phyloP scores from a whole-genome alignment of 305 asterid genomes.

The Lippia alba region DNA sequence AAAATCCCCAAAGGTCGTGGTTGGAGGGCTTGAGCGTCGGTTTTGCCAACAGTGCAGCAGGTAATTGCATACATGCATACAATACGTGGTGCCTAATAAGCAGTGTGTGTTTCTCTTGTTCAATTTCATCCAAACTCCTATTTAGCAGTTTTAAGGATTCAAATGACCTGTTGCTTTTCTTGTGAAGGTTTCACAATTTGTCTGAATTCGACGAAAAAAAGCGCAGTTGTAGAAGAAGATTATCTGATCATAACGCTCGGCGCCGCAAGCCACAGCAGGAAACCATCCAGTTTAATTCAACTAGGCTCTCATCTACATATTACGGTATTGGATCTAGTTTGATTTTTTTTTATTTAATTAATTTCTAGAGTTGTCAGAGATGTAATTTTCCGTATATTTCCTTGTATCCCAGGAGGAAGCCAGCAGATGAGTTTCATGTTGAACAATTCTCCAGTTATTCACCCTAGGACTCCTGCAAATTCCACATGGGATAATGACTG shows the following conservation, averaged over 20 bases:
- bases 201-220: slow-evolving; percentile 85
- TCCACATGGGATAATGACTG: slow-evolving; percentile 55
- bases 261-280: slow-evolving; percentile 92
- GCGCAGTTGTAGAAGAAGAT: slow-evolving; percentile 93
- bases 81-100: background rate
- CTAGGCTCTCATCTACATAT: slow-evolving; percentile 57
- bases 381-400: background rate
- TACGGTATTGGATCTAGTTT: slow-evolving; percentile 54
- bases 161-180: slow-evolving; percentile 6
- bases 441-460: slow-evolving; percentile 47
- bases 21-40: slow-evolving; percentile 72
- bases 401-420: slow-evolving; percentile 51
- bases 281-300: slow-evolving; percentile 61
- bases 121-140: background rate
- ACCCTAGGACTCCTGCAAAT: slow-evolving; percentile 43
- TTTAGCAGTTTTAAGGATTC: slow-evolving; percentile 17
- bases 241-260: slow-evolving; percentile 90
- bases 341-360: background rate
- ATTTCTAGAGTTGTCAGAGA: background rate
- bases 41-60: slow-evolving; percentile 99
- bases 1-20: slow-evolving; percentile 66
- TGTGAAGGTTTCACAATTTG: slow-evolving; percentile 80
- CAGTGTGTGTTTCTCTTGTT: background rate
- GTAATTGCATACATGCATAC: slow-evolving; percentile 36
- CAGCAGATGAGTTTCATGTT: slow-evolving; percentile 57